Evolutionary conservation across 345 rosid species (phyloP).

Genomic region (Murraya koenigii): DNA sequence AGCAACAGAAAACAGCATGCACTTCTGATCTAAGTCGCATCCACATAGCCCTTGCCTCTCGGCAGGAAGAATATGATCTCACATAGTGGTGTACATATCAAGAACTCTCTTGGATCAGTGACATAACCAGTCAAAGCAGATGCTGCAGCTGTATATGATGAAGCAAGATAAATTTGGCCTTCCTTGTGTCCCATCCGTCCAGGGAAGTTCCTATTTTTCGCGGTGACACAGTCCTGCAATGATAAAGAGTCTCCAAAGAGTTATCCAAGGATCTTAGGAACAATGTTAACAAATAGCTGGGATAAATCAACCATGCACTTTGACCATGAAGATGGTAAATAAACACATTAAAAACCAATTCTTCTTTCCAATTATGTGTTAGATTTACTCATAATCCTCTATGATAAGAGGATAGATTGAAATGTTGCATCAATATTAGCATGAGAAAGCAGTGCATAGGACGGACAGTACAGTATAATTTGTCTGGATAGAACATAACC

Average conservation of each 20-base stretch:
- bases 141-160: constrained; percentile 95
- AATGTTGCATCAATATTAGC: too few relatives aligned
- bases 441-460: too few relatives aligned
- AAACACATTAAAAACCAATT: neutral
- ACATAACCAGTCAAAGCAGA: constrained; percentile 92
- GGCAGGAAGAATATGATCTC: neutral
- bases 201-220: constrained; percentile 97
- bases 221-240: constrained; percentile 68
- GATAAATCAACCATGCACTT: neutral
- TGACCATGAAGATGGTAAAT: neutral
- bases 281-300: neutral
- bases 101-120: constrained; percentile 97
- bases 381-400: neutral
- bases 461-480: too few relatives aligned
- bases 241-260: neutral
- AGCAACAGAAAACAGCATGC: neutral
- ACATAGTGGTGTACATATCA: constrained; percentile 21
- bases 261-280: neutral
- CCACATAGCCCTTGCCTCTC: neutral
- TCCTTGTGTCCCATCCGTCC: constrained; percentile 99
- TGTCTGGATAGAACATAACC: too few relatives aligned
- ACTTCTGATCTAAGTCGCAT: neutral
- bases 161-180: constrained; percentile 95
- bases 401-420: neutral
- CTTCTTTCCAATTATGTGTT: neutral